Conservation (phyloP, 768 basidiomycete genomes). For the Russula olivacea region DNA sequence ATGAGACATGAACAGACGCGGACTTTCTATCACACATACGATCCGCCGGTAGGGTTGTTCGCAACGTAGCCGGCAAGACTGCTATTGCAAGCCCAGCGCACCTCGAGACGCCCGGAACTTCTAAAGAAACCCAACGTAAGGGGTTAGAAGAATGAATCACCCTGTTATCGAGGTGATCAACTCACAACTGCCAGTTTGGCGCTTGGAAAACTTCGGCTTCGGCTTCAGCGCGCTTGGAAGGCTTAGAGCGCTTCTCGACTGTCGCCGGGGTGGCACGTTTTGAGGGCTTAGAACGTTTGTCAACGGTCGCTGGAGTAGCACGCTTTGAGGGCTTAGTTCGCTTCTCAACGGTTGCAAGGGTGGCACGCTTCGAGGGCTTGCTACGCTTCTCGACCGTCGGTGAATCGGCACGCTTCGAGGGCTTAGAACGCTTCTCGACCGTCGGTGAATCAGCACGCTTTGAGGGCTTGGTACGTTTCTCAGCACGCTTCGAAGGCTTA, state of each 20-base stretch:
- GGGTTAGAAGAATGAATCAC: background rate
- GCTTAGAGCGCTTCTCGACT: background rate
- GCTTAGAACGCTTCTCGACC: no score
- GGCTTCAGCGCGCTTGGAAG: background rate
- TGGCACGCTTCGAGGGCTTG: no score
- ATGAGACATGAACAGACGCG: background rate
- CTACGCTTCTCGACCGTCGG: no score
- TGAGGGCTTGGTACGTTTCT: no score
- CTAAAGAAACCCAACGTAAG: background rate
- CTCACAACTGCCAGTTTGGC: background rate
- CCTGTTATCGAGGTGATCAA: background rate
- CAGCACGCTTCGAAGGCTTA: no score
- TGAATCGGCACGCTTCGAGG: no score
- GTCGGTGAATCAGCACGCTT: no score
- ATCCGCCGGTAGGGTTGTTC: background rate
- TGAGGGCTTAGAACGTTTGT: background rate
- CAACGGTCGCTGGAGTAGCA: background rate
- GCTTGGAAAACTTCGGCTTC: background rate
- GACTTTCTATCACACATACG: background rate
- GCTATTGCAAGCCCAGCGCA: background rate
- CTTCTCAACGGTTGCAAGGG: rapidly evolving
- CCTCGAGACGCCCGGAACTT: background rate
- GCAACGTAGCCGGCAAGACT: background rate
- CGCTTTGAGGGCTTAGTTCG: background rate
- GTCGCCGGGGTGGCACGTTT: background rate